These are phyloP conservation scores for Macadamia integrifolia DNA, from an alignment of 164 flowering plant species.

Conservation along the genomic window DNA sequence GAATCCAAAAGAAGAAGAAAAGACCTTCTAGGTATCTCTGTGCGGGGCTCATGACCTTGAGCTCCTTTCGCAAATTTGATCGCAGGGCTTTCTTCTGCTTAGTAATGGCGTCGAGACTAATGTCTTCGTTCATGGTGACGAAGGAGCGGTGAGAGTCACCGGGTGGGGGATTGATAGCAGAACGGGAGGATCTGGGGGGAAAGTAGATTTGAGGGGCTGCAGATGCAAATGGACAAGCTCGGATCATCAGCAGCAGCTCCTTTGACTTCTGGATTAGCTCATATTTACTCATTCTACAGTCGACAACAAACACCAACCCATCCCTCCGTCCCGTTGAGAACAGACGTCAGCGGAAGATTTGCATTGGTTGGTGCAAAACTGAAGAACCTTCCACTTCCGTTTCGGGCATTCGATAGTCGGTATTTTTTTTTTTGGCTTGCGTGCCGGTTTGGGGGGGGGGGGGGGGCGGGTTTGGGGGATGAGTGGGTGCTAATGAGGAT, in stretches of 20 bases:
- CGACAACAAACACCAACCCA: not conserved
- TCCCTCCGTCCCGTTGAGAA: not conserved
- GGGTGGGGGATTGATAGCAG: constrained; percentile 6
- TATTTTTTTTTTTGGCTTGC: too few species aligned
- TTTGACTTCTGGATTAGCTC: constrained; percentile 6
- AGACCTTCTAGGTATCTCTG: constrained; percentile 64
- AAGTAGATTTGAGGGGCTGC: constrained; percentile 11
- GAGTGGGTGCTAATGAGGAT: too few species aligned
- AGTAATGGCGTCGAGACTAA: constrained; percentile 42
- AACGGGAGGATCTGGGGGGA: constrained; percentile 6
- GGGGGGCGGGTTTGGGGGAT: too few species aligned
- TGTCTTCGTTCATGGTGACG: constrained; percentile 17
- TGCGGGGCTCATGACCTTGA: constrained; percentile 61
- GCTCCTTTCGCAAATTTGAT: constrained; percentile 50
- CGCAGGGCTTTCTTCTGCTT: constrained; percentile 60
- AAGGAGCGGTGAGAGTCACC: constrained; percentile 6
- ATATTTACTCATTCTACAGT: not conserved
- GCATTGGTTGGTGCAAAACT: not conserved
- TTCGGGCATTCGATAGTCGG: too few species aligned
- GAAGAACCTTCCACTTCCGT: too few species aligned
- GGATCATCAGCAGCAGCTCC: constrained; percentile 6
- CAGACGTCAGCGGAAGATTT: not conserved
- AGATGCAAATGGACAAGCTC: constrained; percentile 12
- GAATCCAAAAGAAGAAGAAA: not conserved
- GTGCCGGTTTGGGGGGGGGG: too few species aligned